phyloP scores from a whole-genome alignment of 1,284 basidiomycete genomes.

The Malassezia caprae region DNA sequence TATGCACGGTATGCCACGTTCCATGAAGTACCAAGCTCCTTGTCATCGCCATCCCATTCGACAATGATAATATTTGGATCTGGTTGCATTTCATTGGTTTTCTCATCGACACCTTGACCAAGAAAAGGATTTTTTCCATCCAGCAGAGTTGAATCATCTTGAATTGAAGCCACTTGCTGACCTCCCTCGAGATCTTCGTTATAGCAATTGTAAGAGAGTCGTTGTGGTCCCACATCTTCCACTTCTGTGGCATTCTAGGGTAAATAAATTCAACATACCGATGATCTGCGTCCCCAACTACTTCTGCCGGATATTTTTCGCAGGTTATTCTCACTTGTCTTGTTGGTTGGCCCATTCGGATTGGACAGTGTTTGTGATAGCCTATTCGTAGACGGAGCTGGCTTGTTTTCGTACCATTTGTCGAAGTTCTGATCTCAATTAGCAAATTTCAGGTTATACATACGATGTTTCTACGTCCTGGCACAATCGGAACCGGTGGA shows the following conservation, averaged over 20 bases:
- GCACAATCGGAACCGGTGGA: neutral
- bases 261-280: neutral
- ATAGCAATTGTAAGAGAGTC: slow-evolving; percentile 1
- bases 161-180: neutral
- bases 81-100: neutral
- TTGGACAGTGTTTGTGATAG: neutral
- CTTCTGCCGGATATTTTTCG: neutral
- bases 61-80: slow-evolving; percentile 18
- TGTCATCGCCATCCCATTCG: slow-evolving; percentile 42
- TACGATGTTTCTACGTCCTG: neutral
- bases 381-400: neutral
- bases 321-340: neutral
- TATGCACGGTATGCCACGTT: slow-evolving; percentile 56
- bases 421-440: neutral
- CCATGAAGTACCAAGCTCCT: slow-evolving; percentile 62
- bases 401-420: neutral
- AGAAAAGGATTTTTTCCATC: neutral
- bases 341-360: neutral
- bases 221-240: neutral
- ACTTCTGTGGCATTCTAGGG: neutral
- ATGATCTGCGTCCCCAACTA: neutral
- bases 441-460: neutral
- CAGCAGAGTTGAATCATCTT: neutral
- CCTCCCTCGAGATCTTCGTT: neutral
- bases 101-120: neutral